phyloP scores from a whole-genome alignment of 495 filamentous ascomycete species.

The Parathielavia appendiculata region DNA sequence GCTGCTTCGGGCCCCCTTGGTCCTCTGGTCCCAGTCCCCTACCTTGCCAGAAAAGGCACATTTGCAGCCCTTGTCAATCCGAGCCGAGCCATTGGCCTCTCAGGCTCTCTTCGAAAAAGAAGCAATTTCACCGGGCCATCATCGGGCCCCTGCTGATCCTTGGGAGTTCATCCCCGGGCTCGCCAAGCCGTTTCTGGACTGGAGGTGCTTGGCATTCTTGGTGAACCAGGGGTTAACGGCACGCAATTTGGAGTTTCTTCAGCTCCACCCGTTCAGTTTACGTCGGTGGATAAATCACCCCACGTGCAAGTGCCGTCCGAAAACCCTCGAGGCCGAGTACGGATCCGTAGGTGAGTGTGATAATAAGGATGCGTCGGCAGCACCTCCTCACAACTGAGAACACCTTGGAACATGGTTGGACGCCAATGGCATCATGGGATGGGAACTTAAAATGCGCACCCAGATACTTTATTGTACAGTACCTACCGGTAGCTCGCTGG shows the following conservation, averaged over 20 bases:
- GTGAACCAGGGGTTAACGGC: constrained; percentile 20
- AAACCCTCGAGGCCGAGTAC: background rate
- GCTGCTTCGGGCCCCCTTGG: constrained; percentile 4
- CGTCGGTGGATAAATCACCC: background rate
- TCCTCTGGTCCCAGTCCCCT: constrained; percentile 11
- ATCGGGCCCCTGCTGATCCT: constrained; percentile 33
- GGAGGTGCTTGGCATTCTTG: constrained; percentile 12
- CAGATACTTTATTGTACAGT: background rate
- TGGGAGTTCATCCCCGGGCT: constrained; percentile 19
- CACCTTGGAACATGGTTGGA: too few relatives aligned
- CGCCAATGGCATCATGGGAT: too few relatives aligned
- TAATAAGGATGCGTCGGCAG: background rate
- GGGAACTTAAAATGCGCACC: too few relatives aligned
- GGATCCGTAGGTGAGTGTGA: too few relatives aligned
- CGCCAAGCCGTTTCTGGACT: constrained; percentile 27
- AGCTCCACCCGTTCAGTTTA: background rate
- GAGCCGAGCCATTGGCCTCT: constrained; percentile 24
- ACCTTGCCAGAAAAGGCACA: too few relatives aligned
- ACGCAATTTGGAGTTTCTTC: constrained; percentile 8
- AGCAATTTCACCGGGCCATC: constrained; percentile 35
- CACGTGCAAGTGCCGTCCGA: background rate
- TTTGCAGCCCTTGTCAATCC: constrained; percentile 13
- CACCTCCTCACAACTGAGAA: too few relatives aligned
- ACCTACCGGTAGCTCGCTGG: too few relatives aligned
- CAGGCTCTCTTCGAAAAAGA: constrained; percentile 26